Evolutionary conservation across 1,284 basidiomycete genomes (phyloP).

Genomic region (Phenoliferia sp.): DNA sequence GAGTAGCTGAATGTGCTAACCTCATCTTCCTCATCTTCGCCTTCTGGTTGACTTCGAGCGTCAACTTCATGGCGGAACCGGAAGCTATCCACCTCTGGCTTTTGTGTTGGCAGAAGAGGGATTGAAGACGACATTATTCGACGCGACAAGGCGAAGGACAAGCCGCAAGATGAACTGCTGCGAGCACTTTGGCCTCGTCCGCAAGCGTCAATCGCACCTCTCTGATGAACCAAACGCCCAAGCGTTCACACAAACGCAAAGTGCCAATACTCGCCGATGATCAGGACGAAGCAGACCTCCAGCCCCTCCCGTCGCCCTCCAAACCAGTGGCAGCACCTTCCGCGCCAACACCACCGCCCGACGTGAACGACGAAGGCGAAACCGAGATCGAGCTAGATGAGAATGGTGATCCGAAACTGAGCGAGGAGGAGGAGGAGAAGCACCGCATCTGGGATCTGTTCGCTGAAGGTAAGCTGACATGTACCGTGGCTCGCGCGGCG

Average conservation of each 20-base stretch:
- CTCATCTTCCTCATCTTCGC: no score
- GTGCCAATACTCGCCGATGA: background rate
- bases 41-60: no score
- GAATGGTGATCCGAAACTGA: background rate
- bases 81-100: no score
- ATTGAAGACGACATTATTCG: no score
- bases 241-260: conserved; percentile 1
- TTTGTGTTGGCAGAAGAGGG: no score
- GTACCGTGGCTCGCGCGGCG: background rate
- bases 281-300: conserved; percentile 8
- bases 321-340: background rate
- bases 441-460: conserved; percentile 30
- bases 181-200: no score
- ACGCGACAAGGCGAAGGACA: no score
- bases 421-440: conserved; percentile 23
- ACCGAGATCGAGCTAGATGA: background rate
- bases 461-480: background rate
- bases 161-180: no score
- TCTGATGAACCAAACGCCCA: no score
- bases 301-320: conserved; percentile 2
- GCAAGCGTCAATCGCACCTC: no score
- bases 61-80: no score
- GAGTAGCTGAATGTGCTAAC: no score
- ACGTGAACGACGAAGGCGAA: background rate
- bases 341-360: background rate